Percentiles rank a stretch among this genome's conserved stretches.
These are phyloP conservation scores for Taxawa tesnikishii DNA, from an alignment of 2,329 filamentous ascomycete genomes.

Conservation along the genomic window DNA sequence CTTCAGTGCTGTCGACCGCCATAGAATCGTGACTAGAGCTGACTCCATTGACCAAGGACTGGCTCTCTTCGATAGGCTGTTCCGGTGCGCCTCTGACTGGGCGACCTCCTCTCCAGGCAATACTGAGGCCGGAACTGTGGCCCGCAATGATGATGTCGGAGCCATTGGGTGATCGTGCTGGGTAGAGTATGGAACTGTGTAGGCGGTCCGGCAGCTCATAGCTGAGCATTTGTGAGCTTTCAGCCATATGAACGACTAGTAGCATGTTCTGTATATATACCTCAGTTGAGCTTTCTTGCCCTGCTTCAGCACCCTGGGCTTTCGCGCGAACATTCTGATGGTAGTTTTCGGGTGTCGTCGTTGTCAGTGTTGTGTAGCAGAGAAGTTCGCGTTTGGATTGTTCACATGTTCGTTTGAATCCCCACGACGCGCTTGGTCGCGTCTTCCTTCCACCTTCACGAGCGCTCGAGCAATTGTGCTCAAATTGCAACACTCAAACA, in stretches of 20 bases:
- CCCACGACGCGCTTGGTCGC: no score
- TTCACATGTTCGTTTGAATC: no score
- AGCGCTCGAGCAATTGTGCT: conserved; percentile 2
- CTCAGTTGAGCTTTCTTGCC: conserved; percentile 19
- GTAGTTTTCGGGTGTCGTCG: no score
- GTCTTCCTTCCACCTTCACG: conserved; percentile 3
- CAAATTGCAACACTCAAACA: no score
- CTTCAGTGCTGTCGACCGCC: not conserved
- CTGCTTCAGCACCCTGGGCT: conserved; percentile 6
- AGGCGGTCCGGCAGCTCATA: conserved; percentile 49
- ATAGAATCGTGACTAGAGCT: conserved; percentile 12
- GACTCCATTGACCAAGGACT: no score
- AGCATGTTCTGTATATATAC: conserved; percentile 8
- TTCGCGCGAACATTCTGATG: no score
- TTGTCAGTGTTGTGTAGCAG: no score
- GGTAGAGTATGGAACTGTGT: conserved; percentile 44
- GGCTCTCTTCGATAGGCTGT: no score
- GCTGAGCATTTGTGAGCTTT: conserved; percentile 24
- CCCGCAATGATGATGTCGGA: conserved; percentile 50
- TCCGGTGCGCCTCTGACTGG: no score
- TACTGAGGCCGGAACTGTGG: conserved; percentile 43
- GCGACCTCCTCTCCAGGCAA: conserved; percentile 49
- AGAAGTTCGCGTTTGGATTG: no score
- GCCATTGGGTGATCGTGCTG: conserved; percentile 45
- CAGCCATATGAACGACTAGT: no score